These are phyloP conservation scores for Papiliotrema nemorosa DNA, from an alignment of 1,284 basidiomycete genomes.

Conservation along the genomic window DNA sequence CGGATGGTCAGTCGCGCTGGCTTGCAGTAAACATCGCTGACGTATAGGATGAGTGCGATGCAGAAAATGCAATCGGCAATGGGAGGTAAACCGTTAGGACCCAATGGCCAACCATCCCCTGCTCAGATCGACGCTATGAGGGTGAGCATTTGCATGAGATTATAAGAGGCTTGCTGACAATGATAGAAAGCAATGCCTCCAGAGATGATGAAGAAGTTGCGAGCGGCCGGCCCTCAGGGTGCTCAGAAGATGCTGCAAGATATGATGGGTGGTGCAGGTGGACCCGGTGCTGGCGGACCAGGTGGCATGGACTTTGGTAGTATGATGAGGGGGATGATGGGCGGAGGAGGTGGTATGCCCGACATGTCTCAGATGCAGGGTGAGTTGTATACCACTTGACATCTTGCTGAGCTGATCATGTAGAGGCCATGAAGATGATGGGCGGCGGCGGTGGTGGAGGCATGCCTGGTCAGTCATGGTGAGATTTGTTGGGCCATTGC, in stretches of 20 bases:
- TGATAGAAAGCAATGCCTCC: constrained; percentile 79
- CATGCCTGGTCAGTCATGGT: constrained; percentile 51
- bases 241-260: constrained; percentile 95
- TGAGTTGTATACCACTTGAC: constrained; percentile 10
- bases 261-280: constrained; percentile 72
- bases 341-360: constrained; percentile 48
- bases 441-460: constrained; percentile 48
- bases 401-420: background rate
- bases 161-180: constrained; percentile 1
- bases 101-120: constrained; percentile 79
- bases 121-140: constrained; percentile 92
- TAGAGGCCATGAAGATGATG: constrained; percentile 70
- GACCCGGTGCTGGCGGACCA: constrained; percentile 19
- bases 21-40: background rate
- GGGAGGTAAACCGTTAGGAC: constrained; percentile 77
- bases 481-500: constrained; percentile 7
- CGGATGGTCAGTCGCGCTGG: constrained; percentile 61
- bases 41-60: constrained; percentile 69
- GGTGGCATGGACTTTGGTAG: constrained; percentile 66
- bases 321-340: constrained; percentile 50
- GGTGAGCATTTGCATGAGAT: constrained; percentile 52
- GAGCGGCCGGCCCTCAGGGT: constrained; percentile 68
- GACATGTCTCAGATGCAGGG: constrained; percentile 51
- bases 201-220: constrained; percentile 78
- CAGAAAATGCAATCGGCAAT: constrained; percentile 85